phyloP scores from a whole-genome alignment of 371 early-diverging fungal genomes.

The Apophysomyces sp. region DNA sequence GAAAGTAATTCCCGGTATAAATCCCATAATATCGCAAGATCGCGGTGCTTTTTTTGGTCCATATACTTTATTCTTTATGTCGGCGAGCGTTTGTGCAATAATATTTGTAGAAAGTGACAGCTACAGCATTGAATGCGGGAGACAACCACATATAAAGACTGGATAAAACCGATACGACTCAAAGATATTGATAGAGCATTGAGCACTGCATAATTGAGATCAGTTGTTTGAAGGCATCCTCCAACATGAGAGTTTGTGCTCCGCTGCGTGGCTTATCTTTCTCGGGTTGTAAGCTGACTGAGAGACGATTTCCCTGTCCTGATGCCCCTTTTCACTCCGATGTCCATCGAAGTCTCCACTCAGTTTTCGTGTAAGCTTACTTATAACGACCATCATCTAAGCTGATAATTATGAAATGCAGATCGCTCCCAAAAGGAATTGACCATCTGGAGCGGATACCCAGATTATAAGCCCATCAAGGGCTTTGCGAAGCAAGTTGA shows the following conservation, averaged over 20 bases:
- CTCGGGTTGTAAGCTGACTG: neutral
- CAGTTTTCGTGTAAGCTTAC: conserved; percentile 58
- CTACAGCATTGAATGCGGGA: too few species aligned
- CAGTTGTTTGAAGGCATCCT: too few species aligned
- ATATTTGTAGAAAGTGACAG: too few species aligned
- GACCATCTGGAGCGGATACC: conserved; percentile 63
- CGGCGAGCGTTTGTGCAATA: too few species aligned
- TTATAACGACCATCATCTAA: neutral
- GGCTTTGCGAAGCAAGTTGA: conserved; percentile 49
- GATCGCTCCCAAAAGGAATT: conserved; percentile 70
- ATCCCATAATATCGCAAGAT: too few species aligned
- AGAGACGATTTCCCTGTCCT: neutral
- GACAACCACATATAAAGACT: too few species aligned
- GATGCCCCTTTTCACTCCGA: conserved; percentile 2
- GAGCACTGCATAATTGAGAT: too few species aligned
- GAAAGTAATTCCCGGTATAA: too few species aligned
- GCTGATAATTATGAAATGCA: conserved; percentile 13
- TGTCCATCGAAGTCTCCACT: conserved; percentile 21
- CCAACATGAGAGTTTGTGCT: neutral
- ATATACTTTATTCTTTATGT: too few species aligned
- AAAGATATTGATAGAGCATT: too few species aligned
- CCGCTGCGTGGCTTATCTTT: neutral
- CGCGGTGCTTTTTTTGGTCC: too few species aligned
- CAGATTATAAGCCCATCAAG: conserved; percentile 47
- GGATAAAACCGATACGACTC: too few species aligned